Evolutionary conservation across 2,329 filamentous ascomycete genomes (phyloP), one percentile per base, ranked within the genome.

Genomic region (Ophiostoma sp.): DNA sequence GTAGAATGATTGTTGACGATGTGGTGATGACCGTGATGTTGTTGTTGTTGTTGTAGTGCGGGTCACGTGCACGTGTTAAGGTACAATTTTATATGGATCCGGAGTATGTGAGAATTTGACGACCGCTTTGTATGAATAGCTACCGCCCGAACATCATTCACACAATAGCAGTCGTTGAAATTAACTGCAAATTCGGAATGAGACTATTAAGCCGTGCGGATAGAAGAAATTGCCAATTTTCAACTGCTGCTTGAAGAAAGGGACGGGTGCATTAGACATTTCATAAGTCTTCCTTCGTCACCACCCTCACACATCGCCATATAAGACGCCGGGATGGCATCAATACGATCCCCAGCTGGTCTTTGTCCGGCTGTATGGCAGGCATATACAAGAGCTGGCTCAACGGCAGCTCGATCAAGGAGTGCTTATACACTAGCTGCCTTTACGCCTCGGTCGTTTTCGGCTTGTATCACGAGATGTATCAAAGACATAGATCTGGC

Each of bases 91-190:
- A 55, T 55, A 18, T 55, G 49, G 49, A 55, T 27, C 12, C 27
- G 27, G 49, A 55, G 49, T 27, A 47, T 8, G 49, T 55, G 49
- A 55, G 49, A 55, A 55, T 55, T 55, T 55, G n/a, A 27, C 49
- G n/a, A 3, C 49, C 27, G n/a, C 49, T 27, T 27, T 27, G 27
- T 27, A 27, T 27, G 49, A 27, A 55, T 9, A 27, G 49, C 12
- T 7, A 55, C 49, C 49, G 12, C 49, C 45, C 6, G 5, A 18
- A 55, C 49, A 18, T 36, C 49, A 27, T 36, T 55, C 18, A 27
- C 6, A 55, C 9, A 27, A 6, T 27, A 18, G 27, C 49, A 55
- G 3, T 18, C n/a, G 27, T 27, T 27, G 27, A 27, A 27, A 27
- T 27, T 27, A 27, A 27, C 27, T 27, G 27, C 1, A 27, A 27